Evolutionary conservation across 208 protist species (phyloP).

Genomic region (Trypanosomatidae sp.): DNA sequence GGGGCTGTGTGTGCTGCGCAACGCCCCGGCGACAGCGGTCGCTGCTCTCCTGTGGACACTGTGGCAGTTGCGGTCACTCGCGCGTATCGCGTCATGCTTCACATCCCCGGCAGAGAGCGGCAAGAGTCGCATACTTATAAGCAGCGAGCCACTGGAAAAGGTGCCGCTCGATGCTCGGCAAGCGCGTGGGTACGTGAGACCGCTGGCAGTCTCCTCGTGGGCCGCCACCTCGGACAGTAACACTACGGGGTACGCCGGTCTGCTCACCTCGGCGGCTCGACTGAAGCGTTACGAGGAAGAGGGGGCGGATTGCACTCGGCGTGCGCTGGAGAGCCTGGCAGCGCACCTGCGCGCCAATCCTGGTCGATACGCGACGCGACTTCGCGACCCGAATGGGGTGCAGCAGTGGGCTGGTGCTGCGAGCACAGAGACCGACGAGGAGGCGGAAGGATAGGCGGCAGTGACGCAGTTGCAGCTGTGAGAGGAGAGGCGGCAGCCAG

Average conservation of each 20-base stretch:
- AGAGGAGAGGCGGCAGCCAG: background rate
- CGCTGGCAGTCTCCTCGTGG: conserved; percentile 15
- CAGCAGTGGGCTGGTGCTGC: conserved; percentile 51
- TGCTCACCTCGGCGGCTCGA: conserved; percentile 13
- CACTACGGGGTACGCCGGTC: conserved; percentile 5
- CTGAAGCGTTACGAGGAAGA: conserved; percentile 50
- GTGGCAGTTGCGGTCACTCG: background rate
- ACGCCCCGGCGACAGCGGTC: conserved; percentile 43
- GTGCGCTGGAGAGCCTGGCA: conserved; percentile 56
- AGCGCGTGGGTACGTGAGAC: conserved; percentile 18
- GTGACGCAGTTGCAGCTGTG: background rate
- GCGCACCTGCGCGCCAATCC: conserved; percentile 44
- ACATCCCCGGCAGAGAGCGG: background rate
- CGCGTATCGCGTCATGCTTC: background rate
- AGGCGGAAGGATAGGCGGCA: conserved; percentile 2
- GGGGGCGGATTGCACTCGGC: conserved; percentile 50
- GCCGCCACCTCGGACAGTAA: background rate
- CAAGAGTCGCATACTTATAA: background rate
- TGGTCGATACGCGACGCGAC: conserved; percentile 40
- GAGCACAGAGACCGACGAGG: conserved; percentile 9
- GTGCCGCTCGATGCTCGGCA: conserved; percentile 16
- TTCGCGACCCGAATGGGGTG: conserved; percentile 55
- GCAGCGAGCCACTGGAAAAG: conserved; percentile 8
- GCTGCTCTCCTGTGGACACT: background rate
- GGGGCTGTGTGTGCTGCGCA: conserved; percentile 31